Base-by-base conservation (phyloP, 164 flowering plant species). In the Vitis rupestris region DNA sequence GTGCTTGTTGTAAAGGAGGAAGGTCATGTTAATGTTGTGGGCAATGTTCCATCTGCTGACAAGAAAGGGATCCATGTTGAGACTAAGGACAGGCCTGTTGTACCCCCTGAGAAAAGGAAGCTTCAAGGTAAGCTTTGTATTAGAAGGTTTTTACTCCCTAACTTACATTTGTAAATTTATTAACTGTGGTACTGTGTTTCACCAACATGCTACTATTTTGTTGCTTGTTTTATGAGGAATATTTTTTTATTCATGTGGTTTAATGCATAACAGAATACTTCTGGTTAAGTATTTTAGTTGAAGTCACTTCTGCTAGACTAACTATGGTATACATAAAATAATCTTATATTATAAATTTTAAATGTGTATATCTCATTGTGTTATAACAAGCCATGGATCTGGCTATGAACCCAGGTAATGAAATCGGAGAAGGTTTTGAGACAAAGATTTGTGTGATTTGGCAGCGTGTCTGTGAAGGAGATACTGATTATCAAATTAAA, bases 41-140 rank as follows among this genome's bases (percentile, higher is more conserved):
- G 75, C 56, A 82, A 70, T 71, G 87, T 70, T 77, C 48, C 76
- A 16, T 67, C 86, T 54, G 69, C 67, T 31, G 84, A 76, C 9
- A 77, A 75, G 37, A 82, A 78, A 58, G 84, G 66, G 64, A 14
- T 67, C 44, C 66, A 30, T 64, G 74, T 47, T 69, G 90, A 80
- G 58, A 75, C 70, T 54, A 78, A 79, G 61, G 78, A 64, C 50
- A 68, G 19, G 31, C 70, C 67, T 51, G 80, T 68, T 68, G 77
- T 71, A 12, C 56, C 80, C 49, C 53, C 78, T 50, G 88, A 83
- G 78, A 94, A 94, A 85, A 83, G 97, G 77, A 92, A 88, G 78
- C 78, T 79, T 57, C 71, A 73, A 70, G 97, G 97, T 93, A 79
- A 65, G 72, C 16, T 50, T 72, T 76, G 37, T 19, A 55, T 48